Evolutionary conservation across 495 filamentous ascomycete genomes (phyloP).

Genomic region (Xylaria intraflava): DNA sequence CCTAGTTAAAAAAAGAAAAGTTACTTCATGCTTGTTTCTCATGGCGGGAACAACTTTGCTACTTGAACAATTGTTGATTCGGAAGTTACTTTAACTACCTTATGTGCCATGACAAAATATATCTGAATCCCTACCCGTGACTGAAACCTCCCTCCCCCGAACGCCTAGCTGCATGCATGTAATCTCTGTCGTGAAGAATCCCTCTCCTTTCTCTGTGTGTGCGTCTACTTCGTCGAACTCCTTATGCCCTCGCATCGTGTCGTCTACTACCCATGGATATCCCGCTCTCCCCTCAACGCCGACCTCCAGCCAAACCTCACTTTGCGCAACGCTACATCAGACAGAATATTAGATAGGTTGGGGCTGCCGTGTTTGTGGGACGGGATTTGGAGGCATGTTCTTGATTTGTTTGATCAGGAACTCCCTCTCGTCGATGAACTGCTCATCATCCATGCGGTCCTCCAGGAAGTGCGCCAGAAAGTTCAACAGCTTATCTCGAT

Average conservation of each 20-base stretch:
- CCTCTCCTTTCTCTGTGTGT: constrained; percentile 2
- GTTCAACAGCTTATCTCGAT: constrained; percentile 78
- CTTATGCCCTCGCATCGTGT: background rate
- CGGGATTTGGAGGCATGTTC: constrained; percentile 62
- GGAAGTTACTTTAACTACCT: too few relatives aligned
- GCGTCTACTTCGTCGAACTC: constrained; percentile 13
- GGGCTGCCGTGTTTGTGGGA: constrained; percentile 40
- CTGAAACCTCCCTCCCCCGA: constrained; percentile 11
- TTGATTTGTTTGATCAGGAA: constrained; percentile 93
- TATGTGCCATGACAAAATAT: constrained; percentile 7
- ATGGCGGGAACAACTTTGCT: too few relatives aligned
- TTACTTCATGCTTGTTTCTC: too few relatives aligned
- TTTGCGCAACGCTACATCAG: background rate
- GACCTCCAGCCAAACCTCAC: background rate
- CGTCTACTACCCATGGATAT: constrained; percentile 2
- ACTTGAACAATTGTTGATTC: background rate
- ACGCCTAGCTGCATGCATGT: constrained; percentile 31
- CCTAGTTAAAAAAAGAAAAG: background rate
- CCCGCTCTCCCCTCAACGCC: background rate
- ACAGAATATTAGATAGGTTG: constrained; percentile 1
- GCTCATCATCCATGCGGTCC: constrained; percentile 94
- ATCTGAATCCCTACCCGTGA: constrained; percentile 3
- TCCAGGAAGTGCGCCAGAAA: constrained; percentile 90
- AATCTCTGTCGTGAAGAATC: constrained; percentile 22
- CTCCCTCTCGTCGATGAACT: constrained; percentile 96